Conservation (phyloP, 1,139 yeast species). For the Lodderomyces parapsilosis region DNA sequence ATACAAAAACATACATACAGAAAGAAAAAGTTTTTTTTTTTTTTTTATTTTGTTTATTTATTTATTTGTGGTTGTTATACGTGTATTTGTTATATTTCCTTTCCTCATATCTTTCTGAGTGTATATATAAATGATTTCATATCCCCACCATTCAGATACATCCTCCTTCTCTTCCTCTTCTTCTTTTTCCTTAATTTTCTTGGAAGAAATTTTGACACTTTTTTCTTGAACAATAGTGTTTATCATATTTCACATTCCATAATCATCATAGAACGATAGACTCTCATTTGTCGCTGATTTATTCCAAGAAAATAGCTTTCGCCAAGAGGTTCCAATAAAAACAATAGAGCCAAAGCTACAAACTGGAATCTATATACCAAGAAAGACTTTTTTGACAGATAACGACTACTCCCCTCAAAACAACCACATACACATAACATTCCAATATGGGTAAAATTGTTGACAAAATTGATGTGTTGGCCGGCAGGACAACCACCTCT, state of each 20-base stretch:
- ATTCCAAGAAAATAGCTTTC: neutral
- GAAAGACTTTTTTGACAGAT: neutral
- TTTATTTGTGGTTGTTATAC: neutral
- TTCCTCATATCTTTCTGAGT: neutral
- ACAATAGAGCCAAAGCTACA: neutral
- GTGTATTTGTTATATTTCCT: neutral
- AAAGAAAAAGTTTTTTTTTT: neutral
- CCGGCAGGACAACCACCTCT: constrained; percentile 36
- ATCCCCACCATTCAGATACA: neutral
- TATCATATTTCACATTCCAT: too few relatives aligned
- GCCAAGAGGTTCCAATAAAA: neutral
- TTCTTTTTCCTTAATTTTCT: neutral
- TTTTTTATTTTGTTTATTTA: neutral
- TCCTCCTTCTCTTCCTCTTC: neutral
- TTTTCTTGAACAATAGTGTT: neutral
- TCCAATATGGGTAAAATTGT: neutral
- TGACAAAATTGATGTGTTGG: neutral
- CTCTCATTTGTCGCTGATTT: too few relatives aligned
- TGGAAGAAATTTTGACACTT: neutral
- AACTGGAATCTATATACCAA: neutral
- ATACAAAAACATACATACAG: neutral
- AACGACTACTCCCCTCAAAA: neutral
- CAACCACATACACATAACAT: neutral
- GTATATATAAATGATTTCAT: neutral
- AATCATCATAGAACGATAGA: too few relatives aligned